Evolutionary conservation across 2,329 filamentous ascomycete species (phyloP), one percentile per base, ranked within the genome.

Genomic region (Sarocladiaceae sp.): DNA sequence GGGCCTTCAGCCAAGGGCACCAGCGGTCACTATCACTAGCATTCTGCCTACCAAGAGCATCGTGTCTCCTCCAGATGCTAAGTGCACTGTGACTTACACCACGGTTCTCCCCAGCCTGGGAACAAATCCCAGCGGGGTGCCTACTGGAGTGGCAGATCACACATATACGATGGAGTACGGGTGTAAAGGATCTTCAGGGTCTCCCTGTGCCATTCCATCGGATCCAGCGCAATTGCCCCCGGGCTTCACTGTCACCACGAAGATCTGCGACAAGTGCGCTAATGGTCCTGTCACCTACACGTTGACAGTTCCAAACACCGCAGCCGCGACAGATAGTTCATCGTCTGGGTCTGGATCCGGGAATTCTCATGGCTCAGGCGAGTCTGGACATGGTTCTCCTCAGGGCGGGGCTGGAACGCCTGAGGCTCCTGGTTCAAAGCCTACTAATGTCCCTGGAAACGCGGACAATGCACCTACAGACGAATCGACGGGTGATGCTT

Each of bases 31-130:
- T 4, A 25, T 46, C 22, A 46, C 40, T 25, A 46, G 29, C 11
- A 46, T 28, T 29, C 40, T 28, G 22, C 40, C 40, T 8, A 46
- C 40, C 6, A 26, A 46, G 40, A 46, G 40, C n/a, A 28, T 47
- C 23, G 22, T 46, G 11, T 46, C 40, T 13, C 28, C 22, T 7
- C 20, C 49, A 18, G 47, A 28, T 15, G 36, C 40, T 17, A 18
- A 10, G 36, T 31, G 39, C 12, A 20, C 23, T 15, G 22, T 51
- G 49, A 36, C 49, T 10, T 42, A 33, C 25, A 42, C 50, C 17
- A 40, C 50, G 37, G 50, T n/a, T 7, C 12, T 40, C 4, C 50
- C 40, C 22, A 29, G 23, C 40, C 3, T 46, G 40, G 6, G 40
- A 7, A 46, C 40, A 11, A 46, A 46, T 8, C 8, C 22, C n/a